Evolutionary conservation across 352 stramenopile genomes (phyloP).

Genomic region (Phytophthora ohioensis): DNA sequence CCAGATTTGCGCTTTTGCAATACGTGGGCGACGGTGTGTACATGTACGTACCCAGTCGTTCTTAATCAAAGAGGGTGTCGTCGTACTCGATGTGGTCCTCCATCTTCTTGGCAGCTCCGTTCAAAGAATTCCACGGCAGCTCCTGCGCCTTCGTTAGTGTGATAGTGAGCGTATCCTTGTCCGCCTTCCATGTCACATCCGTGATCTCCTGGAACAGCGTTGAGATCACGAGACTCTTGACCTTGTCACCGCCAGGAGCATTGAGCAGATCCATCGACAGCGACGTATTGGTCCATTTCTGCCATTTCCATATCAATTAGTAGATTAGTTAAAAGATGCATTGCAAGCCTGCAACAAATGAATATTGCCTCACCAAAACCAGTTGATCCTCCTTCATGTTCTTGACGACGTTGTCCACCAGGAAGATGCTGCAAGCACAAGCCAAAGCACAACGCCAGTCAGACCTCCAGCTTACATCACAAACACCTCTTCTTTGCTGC

Average conservation of each 20-base stretch:
- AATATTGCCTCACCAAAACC: slow-evolving; percentile 53
- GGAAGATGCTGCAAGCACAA: slow-evolving; percentile 64
- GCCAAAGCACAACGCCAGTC: not conserved
- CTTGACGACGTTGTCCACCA: slow-evolving; percentile 66
- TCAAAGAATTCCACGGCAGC: slow-evolving; percentile 81
- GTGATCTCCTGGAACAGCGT: slow-evolving; percentile 76
- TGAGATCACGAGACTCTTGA: slow-evolving; percentile 79
- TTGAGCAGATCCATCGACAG: slow-evolving; percentile 75
- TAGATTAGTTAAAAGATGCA: slow-evolving; percentile 3
- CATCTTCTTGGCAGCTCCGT: slow-evolving; percentile 82
- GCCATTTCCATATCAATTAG: not conserved
- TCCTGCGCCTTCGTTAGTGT: slow-evolving; percentile 70
- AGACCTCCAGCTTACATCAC: not conserved
- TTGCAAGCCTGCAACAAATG: slow-evolving; percentile 1
- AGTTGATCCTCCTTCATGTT: slow-evolving; percentile 71
- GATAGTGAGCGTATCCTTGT: slow-evolving; percentile 73
- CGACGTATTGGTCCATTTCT: slow-evolving; percentile 87
- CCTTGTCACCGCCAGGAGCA: slow-evolving; percentile 40
- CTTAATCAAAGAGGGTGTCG: slow-evolving; percentile 79
- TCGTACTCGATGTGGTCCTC: slow-evolving; percentile 90
- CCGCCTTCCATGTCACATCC: slow-evolving; percentile 64
- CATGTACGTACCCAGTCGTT: slow-evolving; percentile 3
- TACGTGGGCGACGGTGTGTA: not conserved
- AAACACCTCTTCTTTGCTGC: not conserved
- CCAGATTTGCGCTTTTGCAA: slow-evolving; percentile 1